phyloP scores from a whole-genome alignment of 2,329 filamentous ascomycete species.

The Pseudonectria foliicola region DNA sequence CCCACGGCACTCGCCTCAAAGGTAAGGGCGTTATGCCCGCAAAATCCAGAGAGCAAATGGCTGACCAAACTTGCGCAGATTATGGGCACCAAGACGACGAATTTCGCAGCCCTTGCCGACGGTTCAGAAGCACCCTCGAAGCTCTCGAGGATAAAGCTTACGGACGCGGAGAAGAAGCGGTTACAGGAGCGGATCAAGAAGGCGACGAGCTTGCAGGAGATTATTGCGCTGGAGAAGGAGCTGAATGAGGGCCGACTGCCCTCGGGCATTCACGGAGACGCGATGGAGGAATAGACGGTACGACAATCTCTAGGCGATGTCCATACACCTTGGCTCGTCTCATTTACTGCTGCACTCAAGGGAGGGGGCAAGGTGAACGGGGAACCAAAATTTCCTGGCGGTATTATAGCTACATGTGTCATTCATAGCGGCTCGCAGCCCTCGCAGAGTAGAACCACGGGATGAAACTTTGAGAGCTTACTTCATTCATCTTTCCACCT shows the following conservation, averaged over 20 bases:
- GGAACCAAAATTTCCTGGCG: slow-evolving; percentile 11
- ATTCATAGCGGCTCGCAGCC: slow-evolving; percentile 7
- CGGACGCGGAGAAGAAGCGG: slow-evolving; percentile 77
- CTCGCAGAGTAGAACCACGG: slow-evolving; percentile 1
- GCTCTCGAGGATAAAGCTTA: slow-evolving; percentile 74
- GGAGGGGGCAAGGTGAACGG: slow-evolving; percentile 3
- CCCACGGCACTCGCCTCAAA: slow-evolving; percentile 75
- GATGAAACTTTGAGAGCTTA: slow-evolving; percentile 5
- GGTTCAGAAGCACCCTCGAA: slow-evolving; percentile 45
- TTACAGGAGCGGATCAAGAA: slow-evolving; percentile 83
- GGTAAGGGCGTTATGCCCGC: too few relatives aligned
- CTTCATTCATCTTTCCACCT: slow-evolving; percentile 1
- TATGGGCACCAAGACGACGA: slow-evolving; percentile 74
- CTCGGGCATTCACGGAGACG: slow-evolving; percentile 49
- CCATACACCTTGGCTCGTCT: slow-evolving; percentile 1
- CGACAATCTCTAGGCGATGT: slow-evolving; percentile 1
- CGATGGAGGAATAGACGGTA: slow-evolving; percentile 51
- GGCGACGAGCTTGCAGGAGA: slow-evolving; percentile 84
- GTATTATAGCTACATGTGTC: slow-evolving; percentile 6
- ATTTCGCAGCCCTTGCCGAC: slow-evolving; percentile 52
- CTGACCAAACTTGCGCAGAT: slow-evolving; percentile 44
- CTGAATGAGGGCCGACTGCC: slow-evolving; percentile 84
- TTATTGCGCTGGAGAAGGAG: slow-evolving; percentile 84
- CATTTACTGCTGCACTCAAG: not conserved
- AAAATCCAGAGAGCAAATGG: not conserved